Evolutionary conservation across 2,329 filamentous ascomycete genomes (phyloP).

Genomic region (Fusarium sp.): DNA sequence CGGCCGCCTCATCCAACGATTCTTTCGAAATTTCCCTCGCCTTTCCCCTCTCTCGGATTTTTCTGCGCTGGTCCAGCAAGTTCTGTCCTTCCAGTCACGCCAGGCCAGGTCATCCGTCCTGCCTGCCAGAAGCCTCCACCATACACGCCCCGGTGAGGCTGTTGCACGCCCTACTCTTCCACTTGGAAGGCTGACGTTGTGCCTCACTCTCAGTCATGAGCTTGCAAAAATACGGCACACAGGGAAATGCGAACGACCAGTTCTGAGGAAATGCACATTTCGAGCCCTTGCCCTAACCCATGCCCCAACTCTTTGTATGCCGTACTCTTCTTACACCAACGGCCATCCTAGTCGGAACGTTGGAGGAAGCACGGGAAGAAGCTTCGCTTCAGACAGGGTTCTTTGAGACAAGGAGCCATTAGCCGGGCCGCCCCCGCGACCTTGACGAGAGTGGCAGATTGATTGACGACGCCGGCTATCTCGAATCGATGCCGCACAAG

Average conservation of each 20-base stretch:
- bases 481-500: not conserved
- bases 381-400: slow-evolving; percentile 20
- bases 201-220: slow-evolving; percentile 1
- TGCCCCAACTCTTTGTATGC: not conserved
- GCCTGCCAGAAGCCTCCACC: slow-evolving; percentile 6
- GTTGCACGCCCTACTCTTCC: slow-evolving; percentile 18
- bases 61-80: slow-evolving; percentile 17
- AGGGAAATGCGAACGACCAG: not conserved
- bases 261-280: not conserved
- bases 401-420: slow-evolving; percentile 17
- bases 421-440: slow-evolving; percentile 10
- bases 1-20: slow-evolving; percentile 41
- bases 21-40: slow-evolving; percentile 31
- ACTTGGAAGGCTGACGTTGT: not conserved
- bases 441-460: slow-evolving; percentile 15
- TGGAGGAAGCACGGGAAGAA: slow-evolving; percentile 32
- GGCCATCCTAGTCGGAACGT: slow-evolving; percentile 17
- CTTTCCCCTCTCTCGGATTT: slow-evolving; percentile 16
- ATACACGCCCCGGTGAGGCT: slow-evolving; percentile 30
- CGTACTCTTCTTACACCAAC: not conserved
- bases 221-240: not conserved
- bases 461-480: slow-evolving; percentile 17
- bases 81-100: slow-evolving; percentile 35
- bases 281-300: not conserved
- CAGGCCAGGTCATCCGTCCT: slow-evolving; percentile 23